Conservation (phyloP, 2,329 filamentous ascomycete species). For the Phyllosticta capitalensis region DNA sequence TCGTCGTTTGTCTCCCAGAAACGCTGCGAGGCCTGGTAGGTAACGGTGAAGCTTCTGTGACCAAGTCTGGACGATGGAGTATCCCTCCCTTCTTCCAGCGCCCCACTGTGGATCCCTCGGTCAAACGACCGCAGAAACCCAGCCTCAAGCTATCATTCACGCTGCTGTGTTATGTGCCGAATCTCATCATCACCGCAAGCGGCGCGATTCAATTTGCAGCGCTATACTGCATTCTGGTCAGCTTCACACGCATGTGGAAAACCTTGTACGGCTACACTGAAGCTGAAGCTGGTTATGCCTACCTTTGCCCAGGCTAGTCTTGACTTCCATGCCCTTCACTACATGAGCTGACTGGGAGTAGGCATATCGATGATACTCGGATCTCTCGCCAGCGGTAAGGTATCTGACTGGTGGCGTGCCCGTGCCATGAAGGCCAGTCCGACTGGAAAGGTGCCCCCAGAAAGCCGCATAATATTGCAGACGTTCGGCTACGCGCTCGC, state of each 20-base stretch:
- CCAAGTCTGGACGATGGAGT: background rate
- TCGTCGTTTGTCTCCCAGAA: constrained; percentile 36
- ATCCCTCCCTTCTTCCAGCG: constrained; percentile 1
- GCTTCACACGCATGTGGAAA: constrained; percentile 17
- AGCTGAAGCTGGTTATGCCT: constrained; percentile 27
- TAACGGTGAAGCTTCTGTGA: constrained; percentile 24
- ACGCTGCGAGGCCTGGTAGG: constrained; percentile 38
- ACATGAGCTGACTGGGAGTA: background rate
- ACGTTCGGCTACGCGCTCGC: constrained; percentile 32
- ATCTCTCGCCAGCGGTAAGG: constrained; percentile 29
- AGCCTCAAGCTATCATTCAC: background rate
- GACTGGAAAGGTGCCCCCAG: constrained; percentile 24
- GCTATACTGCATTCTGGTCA: constrained; percentile 20
- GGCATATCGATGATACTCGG: constrained; percentile 25
- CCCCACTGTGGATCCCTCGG: background rate
- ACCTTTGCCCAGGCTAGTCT: constrained; percentile 21
- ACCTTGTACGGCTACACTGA: constrained; percentile 27
- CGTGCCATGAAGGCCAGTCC: constrained; percentile 17
- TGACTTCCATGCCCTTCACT: no score
- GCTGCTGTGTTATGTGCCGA: constrained; percentile 21
- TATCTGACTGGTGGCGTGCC: constrained; percentile 29
- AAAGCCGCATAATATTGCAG: constrained; percentile 32
- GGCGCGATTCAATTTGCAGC: constrained; percentile 22
- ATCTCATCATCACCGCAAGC: constrained; percentile 22
- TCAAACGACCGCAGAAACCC: background rate